Conservation (phyloP, 116 monocot genomes). For the Dioscorea cayenensis region DNA sequence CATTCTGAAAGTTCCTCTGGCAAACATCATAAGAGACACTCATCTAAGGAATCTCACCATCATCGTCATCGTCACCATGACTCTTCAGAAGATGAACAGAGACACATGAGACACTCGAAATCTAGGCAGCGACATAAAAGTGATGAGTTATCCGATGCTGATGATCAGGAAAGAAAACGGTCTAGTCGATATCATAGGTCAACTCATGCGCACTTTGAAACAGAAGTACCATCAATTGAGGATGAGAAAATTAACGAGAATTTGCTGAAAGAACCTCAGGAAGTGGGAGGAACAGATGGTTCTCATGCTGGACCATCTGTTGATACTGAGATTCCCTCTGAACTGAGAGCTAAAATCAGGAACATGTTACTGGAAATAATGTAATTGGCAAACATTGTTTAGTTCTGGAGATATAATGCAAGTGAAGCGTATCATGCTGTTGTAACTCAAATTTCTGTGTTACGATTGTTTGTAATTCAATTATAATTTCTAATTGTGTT, state of each 20-base stretch:
- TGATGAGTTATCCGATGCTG: slow-evolving; percentile 26
- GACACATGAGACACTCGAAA: slow-evolving; percentile 24
- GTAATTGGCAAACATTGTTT: slow-evolving; percentile 2
- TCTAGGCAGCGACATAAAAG: slow-evolving; percentile 23
- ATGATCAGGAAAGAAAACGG: slow-evolving; percentile 16
- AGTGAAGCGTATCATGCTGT: no score
- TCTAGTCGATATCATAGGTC: slow-evolving; percentile 16
- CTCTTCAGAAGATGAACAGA: slow-evolving; percentile 44
- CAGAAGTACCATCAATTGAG: slow-evolving; percentile 5
- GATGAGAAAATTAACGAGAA: slow-evolving; percentile 4
- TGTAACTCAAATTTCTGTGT: no score
- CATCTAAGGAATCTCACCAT: slow-evolving; percentile 14
- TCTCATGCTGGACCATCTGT: slow-evolving; percentile 8
- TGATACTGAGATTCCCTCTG: slow-evolving; percentile 51
- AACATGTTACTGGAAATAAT: slow-evolving; percentile 69
- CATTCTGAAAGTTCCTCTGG: slow-evolving; percentile 24
- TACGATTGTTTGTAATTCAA: no score
- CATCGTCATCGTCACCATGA: slow-evolving; percentile 14
- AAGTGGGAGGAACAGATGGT: background rate
- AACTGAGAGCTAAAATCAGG: slow-evolving; percentile 78
- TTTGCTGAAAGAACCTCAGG: background rate
- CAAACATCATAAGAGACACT: slow-evolving; percentile 20
- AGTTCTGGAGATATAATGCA: no score
- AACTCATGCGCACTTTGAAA: slow-evolving; percentile 18
- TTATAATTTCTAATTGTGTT: no score